Percentiles rank a stretch among this genome's conserved stretches.
phyloP scores from a whole-genome alignment of 2,329 filamentous ascomycete genomes.

The Neobulgaria alba region DNA sequence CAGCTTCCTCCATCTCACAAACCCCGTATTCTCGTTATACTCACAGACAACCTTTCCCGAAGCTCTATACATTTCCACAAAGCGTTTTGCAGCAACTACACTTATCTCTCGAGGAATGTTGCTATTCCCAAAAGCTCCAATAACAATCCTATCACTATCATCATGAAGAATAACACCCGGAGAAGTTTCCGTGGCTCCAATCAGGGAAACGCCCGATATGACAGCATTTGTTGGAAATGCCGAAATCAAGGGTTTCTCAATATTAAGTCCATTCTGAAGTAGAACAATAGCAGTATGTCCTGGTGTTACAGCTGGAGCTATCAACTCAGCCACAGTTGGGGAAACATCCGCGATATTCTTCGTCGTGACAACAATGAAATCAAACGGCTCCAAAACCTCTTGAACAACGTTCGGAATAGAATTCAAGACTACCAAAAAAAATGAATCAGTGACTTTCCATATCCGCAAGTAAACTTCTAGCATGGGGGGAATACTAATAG shows the following conservation, averaged over 20 bases:
- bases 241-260: slow-evolving; percentile 19
- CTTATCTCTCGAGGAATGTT: slow-evolving; percentile 9
- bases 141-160: slow-evolving; percentile 14
- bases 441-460: no score
- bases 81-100: slow-evolving; percentile 13
- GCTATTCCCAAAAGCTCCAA: slow-evolving; percentile 17
- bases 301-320: slow-evolving; percentile 19
- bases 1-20: slow-evolving; percentile 21
- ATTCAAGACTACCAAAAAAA: not conserved
- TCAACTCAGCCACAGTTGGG: slow-evolving; percentile 30
- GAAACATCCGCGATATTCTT: slow-evolving; percentile 22
- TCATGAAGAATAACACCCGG: slow-evolving; percentile 20
- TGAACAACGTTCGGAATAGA: slow-evolving; percentile 5
- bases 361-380: slow-evolving; percentile 22
- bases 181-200: slow-evolving; percentile 16
- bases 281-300: slow-evolving; percentile 19
- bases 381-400: slow-evolving; percentile 11
- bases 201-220: slow-evolving; percentile 22
- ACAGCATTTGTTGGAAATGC: slow-evolving; percentile 20
- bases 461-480: not conserved
- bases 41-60: slow-evolving; percentile 16
- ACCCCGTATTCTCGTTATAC: slow-evolving; percentile 17
- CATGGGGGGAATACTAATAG: slow-evolving; percentile 9
- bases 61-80: slow-evolving; percentile 18
- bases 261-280: slow-evolving; percentile 25